Evolutionary conservation across 2,329 filamentous ascomycete genomes (phyloP), one percentile per base, ranked within the genome.

Genomic region (Trichoderma lentiforme): DNA sequence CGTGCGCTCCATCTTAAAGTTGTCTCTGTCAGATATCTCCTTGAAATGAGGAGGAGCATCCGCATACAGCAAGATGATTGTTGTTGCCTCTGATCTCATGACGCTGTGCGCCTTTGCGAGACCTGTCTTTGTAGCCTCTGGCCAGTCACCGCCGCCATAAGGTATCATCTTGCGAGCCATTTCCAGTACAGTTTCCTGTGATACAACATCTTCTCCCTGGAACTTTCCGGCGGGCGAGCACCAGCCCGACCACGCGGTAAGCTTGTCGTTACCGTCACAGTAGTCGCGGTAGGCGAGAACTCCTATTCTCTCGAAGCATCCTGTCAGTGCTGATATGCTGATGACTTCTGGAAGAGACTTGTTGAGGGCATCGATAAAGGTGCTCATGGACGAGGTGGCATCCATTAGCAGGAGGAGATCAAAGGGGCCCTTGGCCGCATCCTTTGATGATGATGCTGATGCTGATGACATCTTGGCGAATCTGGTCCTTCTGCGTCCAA

Each of bases 241-340:
- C 86, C 86, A 87, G 3, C 85, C 84, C 0, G 85, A 87, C 83
- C 85, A 88, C 63, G 86, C 79, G 2, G 83, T 81, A 28, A 85
- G 72, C 4, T 66, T 51, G 43, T 51, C 43, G 0, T 6, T 21
- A 57, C 15, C 76, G 14, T 74, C 71, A 72, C 77, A 80, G 75
- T 86, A 87, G 77, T 88, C 86, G 6, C 86, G 82, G 73, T 87
- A 88, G 1, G 83, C 84, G 14, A 87, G 76, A 4, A 87, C 80
- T 7, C 85, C 86, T 68, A 87, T 84, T 2, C 84, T 82, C 5
- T 83, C 80, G 75, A 88, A 87, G 74, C 83, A 84, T 66, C 80
- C 82, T 0, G 86, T 87, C 1, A 87, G 79, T 1, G 82, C 80
- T 1, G 85, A 86, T 7, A 87, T 79, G 39, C 83, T 82, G 71